phyloP scores from a whole-genome alignment of 108 stramenopile genomes.

The Licmophora abbreviata region DNA sequence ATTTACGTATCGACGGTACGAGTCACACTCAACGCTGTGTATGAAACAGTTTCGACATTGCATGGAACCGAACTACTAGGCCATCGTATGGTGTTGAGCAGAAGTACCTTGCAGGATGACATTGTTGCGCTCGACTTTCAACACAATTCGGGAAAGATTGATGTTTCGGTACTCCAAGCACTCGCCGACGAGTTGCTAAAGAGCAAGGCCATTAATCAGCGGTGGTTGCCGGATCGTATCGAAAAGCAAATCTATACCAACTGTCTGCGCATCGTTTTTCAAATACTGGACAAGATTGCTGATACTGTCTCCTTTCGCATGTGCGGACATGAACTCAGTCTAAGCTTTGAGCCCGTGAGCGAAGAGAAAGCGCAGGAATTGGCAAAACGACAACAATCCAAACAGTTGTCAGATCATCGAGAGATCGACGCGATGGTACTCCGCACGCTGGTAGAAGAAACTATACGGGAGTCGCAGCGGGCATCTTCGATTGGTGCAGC shows the following conservation, averaged over 20 bases:
- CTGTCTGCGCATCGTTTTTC: slow-evolving; percentile 30
- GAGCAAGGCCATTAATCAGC: slow-evolving; percentile 20
- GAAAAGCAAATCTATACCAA: slow-evolving; percentile 26
- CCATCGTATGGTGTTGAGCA: background rate
- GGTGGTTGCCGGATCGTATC: slow-evolving; percentile 23
- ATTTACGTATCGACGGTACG: slow-evolving; percentile 10
- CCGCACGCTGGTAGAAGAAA: too few relatives aligned
- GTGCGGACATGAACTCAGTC: background rate
- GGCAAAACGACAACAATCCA: too few relatives aligned
- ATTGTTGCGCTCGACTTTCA: background rate
- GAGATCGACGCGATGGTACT: too few relatives aligned
- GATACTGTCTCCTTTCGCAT: background rate
- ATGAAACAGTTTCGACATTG: background rate
- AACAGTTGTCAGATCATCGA: too few relatives aligned
- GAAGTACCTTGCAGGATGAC: background rate
- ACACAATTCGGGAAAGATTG: slow-evolving; percentile 4
- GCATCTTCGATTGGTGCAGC: too few relatives aligned
- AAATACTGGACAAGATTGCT: slow-evolving; percentile 2
- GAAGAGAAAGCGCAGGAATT: too few relatives aligned
- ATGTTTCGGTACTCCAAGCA: slow-evolving; percentile 19
- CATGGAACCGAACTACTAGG: slow-evolving; percentile 7
- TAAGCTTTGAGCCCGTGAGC: slow-evolving; percentile 1
- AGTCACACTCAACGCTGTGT: slow-evolving; percentile 12
- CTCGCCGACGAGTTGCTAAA: slow-evolving; percentile 22
- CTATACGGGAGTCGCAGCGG: too few relatives aligned